phyloP scores from a whole-genome alignment of 129 eudicot species.

The Sambucus nigra region DNA sequence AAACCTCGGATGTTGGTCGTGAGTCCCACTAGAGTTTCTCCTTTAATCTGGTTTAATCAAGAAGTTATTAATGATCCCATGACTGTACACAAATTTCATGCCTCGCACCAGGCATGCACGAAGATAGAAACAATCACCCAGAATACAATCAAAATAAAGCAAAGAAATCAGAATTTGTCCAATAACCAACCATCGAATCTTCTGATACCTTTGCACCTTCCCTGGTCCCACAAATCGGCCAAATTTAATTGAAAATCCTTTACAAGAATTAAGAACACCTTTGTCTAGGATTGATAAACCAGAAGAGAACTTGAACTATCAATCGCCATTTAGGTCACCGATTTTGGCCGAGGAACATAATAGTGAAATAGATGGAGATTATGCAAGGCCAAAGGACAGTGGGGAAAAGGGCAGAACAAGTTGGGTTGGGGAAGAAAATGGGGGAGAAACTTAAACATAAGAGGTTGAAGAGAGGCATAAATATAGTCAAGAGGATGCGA shows the following conservation, averaged over 20 bases:
- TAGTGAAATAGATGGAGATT: slow-evolving; percentile 34
- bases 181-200: slow-evolving; percentile 9
- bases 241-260: slow-evolving; percentile 3
- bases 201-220: slow-evolving; percentile 8
- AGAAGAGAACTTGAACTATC: slow-evolving; percentile 22
- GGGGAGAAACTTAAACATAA: slow-evolving; percentile 82
- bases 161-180: slow-evolving; percentile 11
- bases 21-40: slow-evolving; percentile 73
- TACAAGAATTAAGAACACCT: slow-evolving; percentile 34
- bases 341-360: slow-evolving; percentile 20
- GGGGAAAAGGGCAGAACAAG: slow-evolving; percentile 66
- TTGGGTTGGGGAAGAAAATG: slow-evolving; percentile 74
- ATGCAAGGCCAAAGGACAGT: slow-evolving; percentile 31
- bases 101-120: slow-evolving; percentile 10
- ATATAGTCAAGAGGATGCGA: slow-evolving; percentile 69
- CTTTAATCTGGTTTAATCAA: slow-evolving; percentile 59
- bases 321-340: slow-evolving; percentile 21
- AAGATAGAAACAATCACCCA: slow-evolving; percentile 13
- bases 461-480: slow-evolving; percentile 64
- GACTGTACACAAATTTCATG: slow-evolving; percentile 13
- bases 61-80: slow-evolving; percentile 24
- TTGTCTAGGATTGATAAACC: slow-evolving; percentile 31
- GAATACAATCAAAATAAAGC: slow-evolving; percentile 24
- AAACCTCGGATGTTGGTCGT: slow-evolving; percentile 85
- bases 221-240: slow-evolving; percentile 11